Percentiles rank a stretch among this genome's conserved stretches.
Conservation (phyloP, 2,329 filamentous ascomycete species). For the Piedraia hortae region DNA sequence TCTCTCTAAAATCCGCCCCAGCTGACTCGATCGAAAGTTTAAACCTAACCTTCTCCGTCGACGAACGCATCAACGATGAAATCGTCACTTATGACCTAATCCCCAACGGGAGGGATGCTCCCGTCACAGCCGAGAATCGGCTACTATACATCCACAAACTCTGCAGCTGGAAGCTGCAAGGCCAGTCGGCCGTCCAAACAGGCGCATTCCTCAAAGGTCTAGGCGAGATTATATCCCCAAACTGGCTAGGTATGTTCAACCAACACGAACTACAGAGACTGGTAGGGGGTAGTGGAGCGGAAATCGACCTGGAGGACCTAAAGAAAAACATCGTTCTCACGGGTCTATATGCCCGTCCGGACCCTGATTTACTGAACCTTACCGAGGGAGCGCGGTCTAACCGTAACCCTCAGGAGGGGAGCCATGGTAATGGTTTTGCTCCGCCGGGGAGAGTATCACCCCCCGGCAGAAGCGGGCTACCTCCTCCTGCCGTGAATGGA, state of each 20-base stretch:
- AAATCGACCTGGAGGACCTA: constrained; percentile 70
- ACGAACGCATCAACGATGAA: constrained; percentile 32
- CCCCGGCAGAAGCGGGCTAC: too few species aligned
- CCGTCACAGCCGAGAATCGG: constrained; percentile 76
- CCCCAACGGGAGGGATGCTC: constrained; percentile 43
- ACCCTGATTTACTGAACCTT: too few species aligned
- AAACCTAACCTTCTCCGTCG: constrained; percentile 67
- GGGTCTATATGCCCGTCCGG: too few species aligned
- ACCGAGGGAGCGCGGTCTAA: too few species aligned
- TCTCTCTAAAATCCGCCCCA: constrained; percentile 55
- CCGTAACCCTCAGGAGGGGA: too few species aligned
- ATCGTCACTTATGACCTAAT: constrained; percentile 51
- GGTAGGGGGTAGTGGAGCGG: constrained; percentile 53
- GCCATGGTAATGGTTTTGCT: too few species aligned
- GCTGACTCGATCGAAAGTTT: constrained; percentile 57
- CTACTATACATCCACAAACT: constrained; percentile 87
- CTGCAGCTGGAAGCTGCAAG: constrained; percentile 58
- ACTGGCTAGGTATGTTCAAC: constrained; percentile 97
- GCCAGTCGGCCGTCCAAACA: constrained; percentile 58
- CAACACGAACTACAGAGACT: constrained; percentile 81
- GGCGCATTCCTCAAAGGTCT: constrained; percentile 68
- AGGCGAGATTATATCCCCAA: constrained; percentile 62
- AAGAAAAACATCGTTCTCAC: constrained; percentile 51
- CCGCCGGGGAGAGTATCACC: too few species aligned
- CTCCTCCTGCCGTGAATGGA: too few species aligned